A percentile compares a stretch with the other conserved stretches of the same genome.
Conservation (phyloP, 1,284 basidiomycete genomes). For the Ceratobasidium sp. region DNA sequence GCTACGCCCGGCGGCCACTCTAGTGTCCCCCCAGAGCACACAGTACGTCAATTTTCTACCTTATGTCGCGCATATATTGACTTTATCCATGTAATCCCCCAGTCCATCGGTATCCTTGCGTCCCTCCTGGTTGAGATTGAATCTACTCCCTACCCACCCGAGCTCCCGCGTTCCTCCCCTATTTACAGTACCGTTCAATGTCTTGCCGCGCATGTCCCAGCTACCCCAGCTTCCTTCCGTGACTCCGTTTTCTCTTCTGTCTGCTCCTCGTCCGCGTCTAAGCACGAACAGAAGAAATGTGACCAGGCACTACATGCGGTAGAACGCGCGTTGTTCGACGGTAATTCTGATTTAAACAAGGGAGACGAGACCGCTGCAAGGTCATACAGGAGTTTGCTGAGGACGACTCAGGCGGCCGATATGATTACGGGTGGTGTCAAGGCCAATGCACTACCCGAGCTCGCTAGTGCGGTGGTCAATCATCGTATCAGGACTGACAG, state of each 20-base stretch:
- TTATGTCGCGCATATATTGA: background rate
- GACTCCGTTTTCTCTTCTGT: slow-evolving; percentile 49
- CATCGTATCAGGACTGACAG: slow-evolving; percentile 70
- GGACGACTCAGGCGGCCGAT: slow-evolving; percentile 80
- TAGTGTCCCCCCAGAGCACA: slow-evolving; percentile 50
- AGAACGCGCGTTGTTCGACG: slow-evolving; percentile 59
- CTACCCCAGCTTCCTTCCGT: slow-evolving; percentile 61
- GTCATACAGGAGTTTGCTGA: slow-evolving; percentile 61
- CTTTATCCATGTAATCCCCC: background rate
- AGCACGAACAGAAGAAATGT: slow-evolving; percentile 52
- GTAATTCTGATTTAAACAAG: slow-evolving; percentile 52
- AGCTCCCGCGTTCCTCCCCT: slow-evolving; percentile 60
- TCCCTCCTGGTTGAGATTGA: slow-evolving; percentile 69
- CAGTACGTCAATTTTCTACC: slow-evolving; percentile 12
- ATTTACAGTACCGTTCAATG: slow-evolving; percentile 61
- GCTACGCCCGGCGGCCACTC: slow-evolving; percentile 53
- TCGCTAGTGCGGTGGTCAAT: slow-evolving; percentile 68
- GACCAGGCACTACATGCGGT: slow-evolving; percentile 61
- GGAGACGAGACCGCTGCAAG: slow-evolving; percentile 14
- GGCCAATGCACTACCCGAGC: slow-evolving; percentile 72
- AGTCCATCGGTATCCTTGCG: slow-evolving; percentile 71
- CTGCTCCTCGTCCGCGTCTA: slow-evolving; percentile 5
- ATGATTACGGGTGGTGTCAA: slow-evolving; percentile 77
- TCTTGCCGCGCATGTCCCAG: slow-evolving; percentile 64
- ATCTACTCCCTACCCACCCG: slow-evolving; percentile 61